Base-by-base conservation (phyloP, 78 protist species). In the Dictyostelium capitatum region DNA sequence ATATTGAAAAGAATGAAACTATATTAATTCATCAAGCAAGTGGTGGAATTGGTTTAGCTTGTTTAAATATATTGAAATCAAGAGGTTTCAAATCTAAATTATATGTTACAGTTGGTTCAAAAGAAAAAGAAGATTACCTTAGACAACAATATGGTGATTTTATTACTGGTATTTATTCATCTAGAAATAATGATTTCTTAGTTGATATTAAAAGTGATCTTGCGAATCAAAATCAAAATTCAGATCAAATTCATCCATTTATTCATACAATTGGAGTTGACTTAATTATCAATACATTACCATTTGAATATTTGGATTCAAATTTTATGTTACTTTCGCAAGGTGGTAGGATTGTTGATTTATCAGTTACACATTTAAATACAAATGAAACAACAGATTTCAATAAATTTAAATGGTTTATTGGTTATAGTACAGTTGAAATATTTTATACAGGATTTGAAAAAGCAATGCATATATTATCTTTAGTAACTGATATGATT, bases 41-140 rank as follows among this genome's bases (percentile, higher is more conserved):
- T 3, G 98, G 98, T 43, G 98, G 98, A 23, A 94, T 97, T 64
- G 98, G 98, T 73, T 2, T 97, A 20, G 91, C 98, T 3, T 97
- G 97, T 20, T 50, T 97, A 41, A 89, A 97, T 51, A 75, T 97
- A 23, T 94, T 89, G 23, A 95, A 93, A 80, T 54, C 47, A 51
- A 83, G 73, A 25, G 98, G 97, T 6, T 47, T 72, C 15, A 96
- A 97, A 37, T 74, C 43, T 28, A 32, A 14, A 17, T 19, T 78
- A n/a, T 81, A 80, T 37, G 89, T 80, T 0, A 78, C 91, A 15
- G 53, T 75, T 53, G 82, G 91, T 37, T 50, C 85, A 6, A 80
- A 80, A 30, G 95, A 82, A 28, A 90, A 80, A 41, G 69, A 53
- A 10, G 57, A 90, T 37, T 50, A 30, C 47, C 48, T 90, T 28